Conservation (phyloP, 306 rosid species). For the Lablab purpureus region DNA sequence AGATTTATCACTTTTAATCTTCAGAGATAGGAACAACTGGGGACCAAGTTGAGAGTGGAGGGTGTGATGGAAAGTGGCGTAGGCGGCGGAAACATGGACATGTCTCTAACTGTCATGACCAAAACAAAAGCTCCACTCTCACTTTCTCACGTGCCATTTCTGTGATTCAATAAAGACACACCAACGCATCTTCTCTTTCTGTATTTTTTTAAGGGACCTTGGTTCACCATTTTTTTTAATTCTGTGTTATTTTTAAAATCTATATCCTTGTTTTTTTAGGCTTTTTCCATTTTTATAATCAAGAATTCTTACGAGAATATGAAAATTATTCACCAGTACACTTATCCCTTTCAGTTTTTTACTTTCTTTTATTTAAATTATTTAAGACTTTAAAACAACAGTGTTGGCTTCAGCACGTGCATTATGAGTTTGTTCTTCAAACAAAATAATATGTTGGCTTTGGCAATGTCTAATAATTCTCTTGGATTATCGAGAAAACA, state of each 20-base stretch:
- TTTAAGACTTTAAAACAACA: not conserved
- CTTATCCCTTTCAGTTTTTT: too few species aligned
- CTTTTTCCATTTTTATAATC: too few species aligned
- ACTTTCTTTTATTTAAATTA: too few species aligned
- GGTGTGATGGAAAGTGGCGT: slow-evolving; percentile 50
- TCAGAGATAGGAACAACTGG: not conserved
- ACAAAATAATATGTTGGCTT: not conserved
- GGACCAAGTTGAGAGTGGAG: slow-evolving; percentile 20
- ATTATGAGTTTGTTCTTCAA: not conserved
- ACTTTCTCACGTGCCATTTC: slow-evolving; percentile 51
- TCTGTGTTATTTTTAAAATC: too few species aligned
- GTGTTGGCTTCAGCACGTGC: not conserved
- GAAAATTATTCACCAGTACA: too few species aligned
- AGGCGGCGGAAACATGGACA: slow-evolving; percentile 56
- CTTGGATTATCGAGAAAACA: slow-evolving; percentile 10
- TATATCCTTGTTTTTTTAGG: too few species aligned
- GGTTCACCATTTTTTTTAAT: too few species aligned
- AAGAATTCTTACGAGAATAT: too few species aligned
- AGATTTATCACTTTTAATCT: not conserved
- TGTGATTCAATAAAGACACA: not conserved
- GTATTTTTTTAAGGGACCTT: too few species aligned
- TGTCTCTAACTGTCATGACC: slow-evolving; percentile 55
- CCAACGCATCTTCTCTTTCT: not conserved
- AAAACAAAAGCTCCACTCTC: slow-evolving; percentile 45
- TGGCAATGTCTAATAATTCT: not conserved